Evolutionary conservation across 129 eudicot species (phyloP).

Genomic region (Flaveria sonorensis): DNA sequence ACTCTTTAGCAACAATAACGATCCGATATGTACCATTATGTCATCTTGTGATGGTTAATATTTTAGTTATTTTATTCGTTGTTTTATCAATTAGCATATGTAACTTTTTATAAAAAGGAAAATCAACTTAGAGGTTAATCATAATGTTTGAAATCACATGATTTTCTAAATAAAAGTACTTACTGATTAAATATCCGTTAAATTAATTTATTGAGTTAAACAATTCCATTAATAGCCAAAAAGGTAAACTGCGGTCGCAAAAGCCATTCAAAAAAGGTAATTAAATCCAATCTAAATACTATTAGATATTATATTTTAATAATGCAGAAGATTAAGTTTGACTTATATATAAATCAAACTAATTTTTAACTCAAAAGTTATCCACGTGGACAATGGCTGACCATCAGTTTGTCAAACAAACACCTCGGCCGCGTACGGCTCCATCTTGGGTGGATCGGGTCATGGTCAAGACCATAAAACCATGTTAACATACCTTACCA

Average conservation of each 20-base stretch:
- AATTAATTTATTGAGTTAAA: neutral
- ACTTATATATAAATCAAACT: conserved; percentile 3
- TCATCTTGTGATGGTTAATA: no score
- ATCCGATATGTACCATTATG: no score
- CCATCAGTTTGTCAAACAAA: conserved; percentile 12
- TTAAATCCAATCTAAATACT: neutral
- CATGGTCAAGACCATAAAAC: conserved; percentile 2
- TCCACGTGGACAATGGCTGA: conserved; percentile 4
- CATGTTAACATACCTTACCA: neutral
- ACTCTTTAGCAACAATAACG: no score
- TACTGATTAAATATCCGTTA: no score
- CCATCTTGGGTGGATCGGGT: conserved; percentile 13
- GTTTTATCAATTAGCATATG: neutral
- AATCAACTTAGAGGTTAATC: no score
- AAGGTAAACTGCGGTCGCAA: neutral
- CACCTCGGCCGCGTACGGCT: neutral
- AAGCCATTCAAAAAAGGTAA: neutral
- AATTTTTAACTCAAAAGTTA: conserved; percentile 9
- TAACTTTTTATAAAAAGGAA: neutral
- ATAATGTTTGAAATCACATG: no score
- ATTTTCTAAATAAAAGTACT: no score
- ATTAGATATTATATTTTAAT: no score
- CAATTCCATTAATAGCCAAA: neutral
- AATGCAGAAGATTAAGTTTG: neutral
- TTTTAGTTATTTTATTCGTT: no score